These are phyloP conservation scores for Phytophthora pluvialis DNA, from an alignment of 352 stramenopile genomes.

Conservation along the genomic window DNA sequence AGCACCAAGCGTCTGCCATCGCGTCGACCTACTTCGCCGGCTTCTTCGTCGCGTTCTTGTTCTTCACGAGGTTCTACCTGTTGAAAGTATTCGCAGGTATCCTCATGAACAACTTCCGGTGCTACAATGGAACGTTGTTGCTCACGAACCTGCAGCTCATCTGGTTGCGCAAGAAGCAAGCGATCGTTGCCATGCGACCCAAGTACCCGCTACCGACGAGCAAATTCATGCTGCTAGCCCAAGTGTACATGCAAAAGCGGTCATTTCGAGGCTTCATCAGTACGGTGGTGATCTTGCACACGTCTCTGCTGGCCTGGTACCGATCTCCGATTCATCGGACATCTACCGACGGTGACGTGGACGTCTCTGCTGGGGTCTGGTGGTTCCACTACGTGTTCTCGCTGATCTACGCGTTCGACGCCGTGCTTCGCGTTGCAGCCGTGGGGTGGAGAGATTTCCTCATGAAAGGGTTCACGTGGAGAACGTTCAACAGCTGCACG, in stretches of 20 bases:
- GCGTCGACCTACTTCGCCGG: conserved; percentile 82
- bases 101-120: conserved; percentile 90
- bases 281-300: conserved; percentile 69
- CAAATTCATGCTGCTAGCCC: conserved; percentile 56
- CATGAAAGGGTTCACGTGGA: conserved; percentile 86
- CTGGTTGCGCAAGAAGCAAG: conserved; percentile 76
- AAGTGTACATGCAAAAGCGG: conserved; percentile 73
- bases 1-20: conserved; percentile 72
- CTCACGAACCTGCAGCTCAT: conserved; percentile 82
- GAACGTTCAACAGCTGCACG: conserved; percentile 74
- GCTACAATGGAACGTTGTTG: conserved; percentile 81
- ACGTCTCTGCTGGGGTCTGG: conserved; percentile 55
- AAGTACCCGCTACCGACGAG: conserved; percentile 81
- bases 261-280: conserved; percentile 72
- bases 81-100: conserved; percentile 82
- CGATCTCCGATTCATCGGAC: conserved; percentile 58
- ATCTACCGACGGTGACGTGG: conserved; percentile 41
- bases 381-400: conserved; percentile 84
- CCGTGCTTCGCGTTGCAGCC: conserved; percentile 67
- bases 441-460: conserved; percentile 84
- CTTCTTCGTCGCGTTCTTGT: conserved; percentile 85
- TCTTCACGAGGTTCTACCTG: conserved; percentile 81
- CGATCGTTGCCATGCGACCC: conserved; percentile 64
- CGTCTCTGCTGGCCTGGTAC: conserved; percentile 75
- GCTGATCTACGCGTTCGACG: conserved; percentile 78